Evolutionary conservation across 23 red algal genomes (phyloP).

Genomic region (Agarophyton chilense): DNA sequence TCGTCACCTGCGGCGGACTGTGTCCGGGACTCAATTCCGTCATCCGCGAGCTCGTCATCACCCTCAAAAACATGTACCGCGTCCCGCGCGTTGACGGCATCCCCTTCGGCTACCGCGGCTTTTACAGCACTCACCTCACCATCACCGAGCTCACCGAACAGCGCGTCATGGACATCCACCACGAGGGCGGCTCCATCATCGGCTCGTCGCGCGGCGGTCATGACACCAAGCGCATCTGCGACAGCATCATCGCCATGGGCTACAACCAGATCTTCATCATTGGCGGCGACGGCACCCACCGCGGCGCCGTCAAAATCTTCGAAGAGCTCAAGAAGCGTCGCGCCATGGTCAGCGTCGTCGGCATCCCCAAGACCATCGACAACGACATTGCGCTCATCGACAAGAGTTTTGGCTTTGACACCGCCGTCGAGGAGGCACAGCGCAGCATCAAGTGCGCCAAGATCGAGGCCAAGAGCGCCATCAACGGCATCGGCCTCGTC

Average conservation of each 20-base stretch:
- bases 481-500: slow-evolving; percentile 96
- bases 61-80: slow-evolving; percentile 80
- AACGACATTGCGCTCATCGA: slow-evolving; percentile 98
- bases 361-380: slow-evolving; percentile 98
- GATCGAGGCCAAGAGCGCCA: slow-evolving; percentile 89
- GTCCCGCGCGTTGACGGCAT: slow-evolving; percentile 79
- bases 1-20: slow-evolving; percentile 98
- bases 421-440: slow-evolving; percentile 95
- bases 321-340: slow-evolving; percentile 65
- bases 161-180: slow-evolving; percentile 82
- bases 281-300: slow-evolving; percentile 95
- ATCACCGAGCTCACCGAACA: slow-evolving; percentile 63
- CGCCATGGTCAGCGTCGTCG: slow-evolving; percentile 70
- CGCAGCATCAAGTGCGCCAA: slow-evolving; percentile 90
- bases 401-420: slow-evolving; percentile 96
- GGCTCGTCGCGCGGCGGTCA: slow-evolving; percentile 91
- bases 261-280: slow-evolving; percentile 95
- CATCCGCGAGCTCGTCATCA: slow-evolving; percentile 89
- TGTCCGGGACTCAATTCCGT: slow-evolving; percentile 96
- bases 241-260: slow-evolving; percentile 73
- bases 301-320: slow-evolving; percentile 80
- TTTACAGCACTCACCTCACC: slow-evolving; percentile 79
- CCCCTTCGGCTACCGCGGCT: slow-evolving; percentile 91
- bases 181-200: slow-evolving; percentile 90
- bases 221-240: slow-evolving; percentile 82